Evolutionary conservation across 78 protist genomes (phyloP).

Genomic region (Tieghemostelium lacteum): DNA sequence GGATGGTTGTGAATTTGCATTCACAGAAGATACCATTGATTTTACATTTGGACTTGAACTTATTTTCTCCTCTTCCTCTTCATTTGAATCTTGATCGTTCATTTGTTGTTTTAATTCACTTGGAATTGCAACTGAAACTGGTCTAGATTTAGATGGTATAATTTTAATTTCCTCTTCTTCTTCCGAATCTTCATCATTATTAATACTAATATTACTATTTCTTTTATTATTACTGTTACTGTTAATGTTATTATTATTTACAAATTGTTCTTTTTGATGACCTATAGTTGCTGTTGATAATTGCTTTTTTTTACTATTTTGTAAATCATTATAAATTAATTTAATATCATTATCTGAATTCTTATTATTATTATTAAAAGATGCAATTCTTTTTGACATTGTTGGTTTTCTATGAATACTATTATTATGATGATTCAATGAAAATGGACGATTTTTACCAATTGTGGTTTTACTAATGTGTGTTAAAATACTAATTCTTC

Average conservation of each 20-base stretch:
- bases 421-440: too few species aligned
- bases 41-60: background rate
- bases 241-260: background rate
- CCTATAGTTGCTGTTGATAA: background rate
- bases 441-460: background rate
- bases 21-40: constrained; percentile 8
- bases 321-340: too few species aligned
- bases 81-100: background rate
- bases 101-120: background rate
- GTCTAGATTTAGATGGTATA: background rate
- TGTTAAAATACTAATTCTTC: too few species aligned
- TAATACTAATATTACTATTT: background rate
- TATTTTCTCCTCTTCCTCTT: background rate
- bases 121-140: background rate
- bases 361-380: too few species aligned
- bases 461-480: background rate
- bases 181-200: background rate
- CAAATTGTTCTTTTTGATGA: background rate
- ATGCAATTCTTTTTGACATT: too few species aligned
- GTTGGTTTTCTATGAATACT: too few species aligned
- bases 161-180: background rate
- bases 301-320: too few species aligned
- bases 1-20: too few species aligned
- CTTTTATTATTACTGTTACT: constrained; percentile 1
- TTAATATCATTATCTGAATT: too few species aligned